Percentiles rank a stretch among this genome's conserved stretches.
phyloP scores from a whole-genome alignment of 257 asterid species.

The Scutellaria minor region DNA sequence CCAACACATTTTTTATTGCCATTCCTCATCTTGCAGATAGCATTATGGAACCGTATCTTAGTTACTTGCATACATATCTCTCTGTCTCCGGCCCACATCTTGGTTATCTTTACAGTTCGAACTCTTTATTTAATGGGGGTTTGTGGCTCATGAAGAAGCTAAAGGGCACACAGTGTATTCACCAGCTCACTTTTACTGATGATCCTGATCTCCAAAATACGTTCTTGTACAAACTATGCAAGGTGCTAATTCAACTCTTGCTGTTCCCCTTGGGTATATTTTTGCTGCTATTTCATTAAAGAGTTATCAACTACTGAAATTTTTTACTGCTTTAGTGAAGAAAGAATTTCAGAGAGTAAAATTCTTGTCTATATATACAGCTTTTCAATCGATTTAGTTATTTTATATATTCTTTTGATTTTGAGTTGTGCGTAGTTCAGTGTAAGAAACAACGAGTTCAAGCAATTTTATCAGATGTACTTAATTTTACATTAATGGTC shows the following conservation, averaged over 20 bases:
- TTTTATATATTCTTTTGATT: neutral
- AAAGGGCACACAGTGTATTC: constrained; percentile 77
- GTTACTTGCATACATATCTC: constrained; percentile 67
- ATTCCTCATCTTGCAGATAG: constrained; percentile 51
- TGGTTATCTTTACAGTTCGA: constrained; percentile 80
- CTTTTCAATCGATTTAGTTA: neutral
- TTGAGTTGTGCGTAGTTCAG: neutral
- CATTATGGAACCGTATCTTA: constrained; percentile 82
- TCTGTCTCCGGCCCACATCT: constrained; percentile 87
- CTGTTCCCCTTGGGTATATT: neutral
- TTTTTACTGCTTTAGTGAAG: neutral
- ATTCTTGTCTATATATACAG: neutral
- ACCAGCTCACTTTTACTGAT: constrained; percentile 84
- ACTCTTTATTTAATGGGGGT: constrained; percentile 79
- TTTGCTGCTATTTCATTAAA: neutral
- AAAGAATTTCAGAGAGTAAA: neutral
- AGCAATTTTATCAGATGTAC: neutral
- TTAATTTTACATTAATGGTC: neutral
- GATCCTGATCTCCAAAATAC: constrained; percentile 72
- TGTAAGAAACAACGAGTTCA: neutral
- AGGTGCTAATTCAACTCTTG: constrained; percentile 48
- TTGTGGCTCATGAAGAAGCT: constrained; percentile 88
- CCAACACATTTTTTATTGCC: constrained; percentile 40
- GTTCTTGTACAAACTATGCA: constrained; percentile 69
- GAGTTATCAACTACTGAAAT: neutral